Evolutionary conservation across 106 monocot species (phyloP).

Genomic region (Acorus calamus): DNA sequence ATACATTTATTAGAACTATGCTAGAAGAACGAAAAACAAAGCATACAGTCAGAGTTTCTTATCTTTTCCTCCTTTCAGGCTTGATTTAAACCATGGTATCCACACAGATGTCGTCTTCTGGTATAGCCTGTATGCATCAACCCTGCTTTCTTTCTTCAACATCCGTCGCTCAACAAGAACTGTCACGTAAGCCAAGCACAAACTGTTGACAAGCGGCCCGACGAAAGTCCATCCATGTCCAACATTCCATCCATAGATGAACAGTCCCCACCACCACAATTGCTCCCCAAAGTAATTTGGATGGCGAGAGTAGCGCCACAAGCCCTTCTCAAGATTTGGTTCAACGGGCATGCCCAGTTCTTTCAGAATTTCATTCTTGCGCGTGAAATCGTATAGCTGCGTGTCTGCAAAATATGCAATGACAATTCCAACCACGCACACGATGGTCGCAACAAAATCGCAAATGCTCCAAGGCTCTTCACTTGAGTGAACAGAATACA

Average conservation of each 20-base stretch:
- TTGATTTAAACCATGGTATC: constrained; percentile 86
- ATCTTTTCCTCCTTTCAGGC: constrained; percentile 20
- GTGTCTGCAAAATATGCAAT: constrained; percentile 85
- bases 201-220: constrained; percentile 68
- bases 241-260: constrained; percentile 53
- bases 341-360: constrained; percentile 27
- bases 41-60: constrained; percentile 18
- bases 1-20: no score
- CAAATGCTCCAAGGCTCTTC: constrained; percentile 37
- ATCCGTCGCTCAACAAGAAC: constrained; percentile 68
- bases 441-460: constrained; percentile 37
- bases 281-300: constrained; percentile 96
- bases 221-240: constrained; percentile 74
- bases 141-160: constrained; percentile 55
- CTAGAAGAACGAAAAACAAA: no score
- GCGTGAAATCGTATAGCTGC: constrained; percentile 62
- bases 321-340: constrained; percentile 56
- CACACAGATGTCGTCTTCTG: constrained; percentile 73
- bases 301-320: constrained; percentile 88
- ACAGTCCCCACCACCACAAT: constrained; percentile 96
- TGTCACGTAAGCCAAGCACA: constrained; percentile 77
- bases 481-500: constrained; percentile 75
- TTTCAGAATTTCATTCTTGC: constrained; percentile 39
- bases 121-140: constrained; percentile 66
- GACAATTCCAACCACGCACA: constrained; percentile 52